Base-by-base conservation (phyloP, 495 filamentous ascomycete species). In the Acidomyces sp. region DNA sequence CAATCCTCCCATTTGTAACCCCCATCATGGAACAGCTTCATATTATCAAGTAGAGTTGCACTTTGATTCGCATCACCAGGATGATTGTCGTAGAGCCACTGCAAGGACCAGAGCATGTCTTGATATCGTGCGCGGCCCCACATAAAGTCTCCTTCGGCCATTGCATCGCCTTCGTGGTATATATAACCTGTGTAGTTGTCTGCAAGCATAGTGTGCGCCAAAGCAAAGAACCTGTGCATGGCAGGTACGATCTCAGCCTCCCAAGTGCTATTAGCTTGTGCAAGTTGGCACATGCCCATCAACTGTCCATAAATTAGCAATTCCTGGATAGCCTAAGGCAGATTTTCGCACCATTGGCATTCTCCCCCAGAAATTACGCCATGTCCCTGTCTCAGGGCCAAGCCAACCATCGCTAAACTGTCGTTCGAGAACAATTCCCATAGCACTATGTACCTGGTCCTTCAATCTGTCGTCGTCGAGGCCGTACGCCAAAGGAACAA, bases 401-500 rank as follows among this genome's bases (percentile, higher is more conserved):
- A 80, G 49, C 74, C 75, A 80, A 10, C 75, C 75, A 55, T 78
- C 77, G 5, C 49, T 47, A 37, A 65, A 61, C 34, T 77, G 70
- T 33, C 65, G 62, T 10, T 55, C 56, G 15, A 80, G 59, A 0
- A 77, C 60, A 41, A 68, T 64, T 35, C 70, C 60, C 15, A 69
- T 45, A 26, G 64, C 61, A 10, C 58, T 39, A 19, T 66, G 59
- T 4, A 74, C 66, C 41, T 81, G 74, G 1, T 25, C 47, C 48
- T 75, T 74, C n/a, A 79, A 54, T 12, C 70, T 51, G 1, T 55
- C 41, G 48, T 80, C 68, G 34, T 74, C 60, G 10, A 75, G 53
- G 0, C 58, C 57, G 49, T 70, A 79, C 11, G 77, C 72, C n/a
- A 79, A 62, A 10, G 76, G 73, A 2, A 81, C 77, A 3, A 79